phyloP scores from a whole-genome alignment of 1,139 yeast genomes.

The Scheffersomyces illinoinensis region DNA sequence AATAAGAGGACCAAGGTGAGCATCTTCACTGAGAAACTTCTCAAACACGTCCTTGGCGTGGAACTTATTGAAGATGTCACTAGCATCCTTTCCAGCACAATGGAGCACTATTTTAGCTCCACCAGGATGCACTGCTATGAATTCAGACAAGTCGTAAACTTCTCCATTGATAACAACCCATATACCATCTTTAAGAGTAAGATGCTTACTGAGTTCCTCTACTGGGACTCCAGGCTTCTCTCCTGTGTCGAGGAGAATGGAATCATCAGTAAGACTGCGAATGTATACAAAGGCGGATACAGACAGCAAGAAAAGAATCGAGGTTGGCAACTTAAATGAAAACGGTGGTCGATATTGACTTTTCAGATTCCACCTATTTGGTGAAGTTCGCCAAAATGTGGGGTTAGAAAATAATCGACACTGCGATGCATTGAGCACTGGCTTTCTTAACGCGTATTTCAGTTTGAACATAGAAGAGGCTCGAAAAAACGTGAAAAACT shows the following conservation, averaged over 20 bases:
- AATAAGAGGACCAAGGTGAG: conserved; percentile 16
- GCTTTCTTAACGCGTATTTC: background rate
- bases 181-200: conserved; percentile 9
- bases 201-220: conserved; percentile 9
- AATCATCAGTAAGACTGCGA: background rate
- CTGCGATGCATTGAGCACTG: background rate
- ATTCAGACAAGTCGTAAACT: conserved; percentile 31
- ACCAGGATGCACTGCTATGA: conserved; percentile 27
- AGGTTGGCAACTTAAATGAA: background rate
- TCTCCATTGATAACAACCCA: conserved; percentile 30
- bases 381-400: background rate
- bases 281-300: background rate
- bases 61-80: conserved; percentile 15
- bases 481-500: background rate
- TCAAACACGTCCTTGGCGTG: conserved; percentile 19
- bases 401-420: background rate
- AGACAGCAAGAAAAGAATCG: background rate
- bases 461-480: background rate
- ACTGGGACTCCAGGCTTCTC: conserved; percentile 11
- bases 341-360: background rate
- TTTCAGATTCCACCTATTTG: background rate
- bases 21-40: conserved; percentile 12
- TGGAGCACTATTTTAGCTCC: conserved; percentile 24
- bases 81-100: conserved; percentile 32
- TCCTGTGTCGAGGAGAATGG: conserved; percentile 5